Evolutionary conservation across 805 yeast genomes (phyloP), one percentile per base, ranked within the genome.

Genomic region (Ogataea nakhonphanomensis): DNA sequence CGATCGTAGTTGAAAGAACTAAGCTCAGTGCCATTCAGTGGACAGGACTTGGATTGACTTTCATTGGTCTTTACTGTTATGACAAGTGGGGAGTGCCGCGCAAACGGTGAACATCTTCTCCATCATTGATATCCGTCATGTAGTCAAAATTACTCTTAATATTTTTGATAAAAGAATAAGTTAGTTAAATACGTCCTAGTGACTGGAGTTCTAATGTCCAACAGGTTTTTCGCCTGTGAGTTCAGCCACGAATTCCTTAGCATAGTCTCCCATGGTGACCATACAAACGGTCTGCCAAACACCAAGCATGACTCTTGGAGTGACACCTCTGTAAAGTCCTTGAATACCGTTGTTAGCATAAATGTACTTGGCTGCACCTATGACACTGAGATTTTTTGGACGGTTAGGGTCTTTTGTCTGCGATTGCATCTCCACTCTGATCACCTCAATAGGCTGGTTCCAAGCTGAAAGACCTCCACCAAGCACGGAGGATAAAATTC

Each of bases 401-500:
- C 97, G 83, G 62, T 88, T 88, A 53, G 97, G 96, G 67, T 91
- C 98, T 35, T 65, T 70, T n/a, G 90, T 88, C 70, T 84, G 84
- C 42, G 95, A 84, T 70, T 93, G 99, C 97, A 93, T 89, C 69
- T 93, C 99, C 13, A 93, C 95, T 66, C 99, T 80, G 51, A 90
- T 84, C 39, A 93, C 99, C 69, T 93, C 99, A 57, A 93, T 89
- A 28, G 98, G 99, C 70, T 93, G 99, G 68, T 93, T 93, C 98
- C 99, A 93, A 12, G 98, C 96, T 44, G 91, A 80, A 50, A 93
- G 76, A 50, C 96, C 97, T 70, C 99, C 99, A 76, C 99, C 99
- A 47, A 93, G 69, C 8, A 84, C 86, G 12, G 95, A 80, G 5
- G 95, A 88, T 20, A 76, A 68, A 41, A 93, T 83, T 67, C 90